phyloP scores from a whole-genome alignment of 169 alveolate species.

The Plasmodium fragile region DNA sequence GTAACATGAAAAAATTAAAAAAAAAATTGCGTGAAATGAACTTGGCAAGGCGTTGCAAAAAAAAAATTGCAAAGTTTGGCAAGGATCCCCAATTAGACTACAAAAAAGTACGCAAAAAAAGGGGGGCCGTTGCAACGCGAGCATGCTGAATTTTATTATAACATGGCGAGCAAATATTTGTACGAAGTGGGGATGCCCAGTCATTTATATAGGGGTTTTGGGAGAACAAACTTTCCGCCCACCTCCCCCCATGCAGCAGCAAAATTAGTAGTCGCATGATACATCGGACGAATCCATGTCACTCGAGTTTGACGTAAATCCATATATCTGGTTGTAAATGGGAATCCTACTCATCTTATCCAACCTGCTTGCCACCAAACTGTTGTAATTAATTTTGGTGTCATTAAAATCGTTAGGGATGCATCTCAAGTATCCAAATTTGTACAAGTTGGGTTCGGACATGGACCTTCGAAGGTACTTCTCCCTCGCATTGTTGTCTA shows the following conservation, averaged over 20 bases:
- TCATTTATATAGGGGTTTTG: neutral
- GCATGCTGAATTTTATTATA: neutral
- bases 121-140: neutral
- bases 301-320: slow-evolving; percentile 45
- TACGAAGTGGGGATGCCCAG: neutral
- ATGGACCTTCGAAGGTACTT: slow-evolving; percentile 68
- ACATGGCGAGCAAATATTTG: neutral
- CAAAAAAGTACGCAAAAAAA: slow-evolving; percentile 10
- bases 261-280: neutral
- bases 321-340: slow-evolving; percentile 54
- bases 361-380: slow-evolving; percentile 28
- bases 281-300: slow-evolving; percentile 19
- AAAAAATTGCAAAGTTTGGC: neutral
- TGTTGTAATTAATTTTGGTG: slow-evolving; percentile 33
- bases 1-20: neutral
- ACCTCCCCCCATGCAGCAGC: neutral
- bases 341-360: slow-evolving; percentile 39
- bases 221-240: neutral
- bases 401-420: slow-evolving; percentile 3
- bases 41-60: neutral
- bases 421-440: slow-evolving; percentile 18
- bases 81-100: slow-evolving; percentile 9
- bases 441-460: slow-evolving; percentile 69
- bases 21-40: neutral
- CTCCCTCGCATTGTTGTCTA: slow-evolving; percentile 35